Evolutionary conservation across 768 basidiomycete genomes (phyloP).

Genomic region (Rhizopogon sp.): DNA sequence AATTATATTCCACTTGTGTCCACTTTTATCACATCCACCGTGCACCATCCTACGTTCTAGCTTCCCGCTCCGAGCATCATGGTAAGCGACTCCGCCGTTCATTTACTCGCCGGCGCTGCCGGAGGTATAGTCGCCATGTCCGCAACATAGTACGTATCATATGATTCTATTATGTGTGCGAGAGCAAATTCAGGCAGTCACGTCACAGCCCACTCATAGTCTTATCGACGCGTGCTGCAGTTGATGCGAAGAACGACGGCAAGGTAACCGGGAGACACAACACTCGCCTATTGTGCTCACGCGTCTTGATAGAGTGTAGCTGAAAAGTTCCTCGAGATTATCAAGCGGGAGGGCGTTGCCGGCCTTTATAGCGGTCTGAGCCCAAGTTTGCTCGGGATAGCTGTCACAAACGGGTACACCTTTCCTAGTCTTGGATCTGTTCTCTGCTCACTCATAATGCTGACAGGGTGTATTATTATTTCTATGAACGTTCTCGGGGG

Average conservation of each 20-base stretch:
- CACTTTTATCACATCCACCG: too few relatives aligned
- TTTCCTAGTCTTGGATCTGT: background rate
- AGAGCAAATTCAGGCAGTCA: background rate
- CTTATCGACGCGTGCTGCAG: slow-evolving; percentile 89
- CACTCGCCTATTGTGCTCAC: slow-evolving; percentile 1
- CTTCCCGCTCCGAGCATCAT: slow-evolving; percentile 1
- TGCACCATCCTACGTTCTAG: background rate
- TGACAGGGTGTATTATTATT: slow-evolving; percentile 85
- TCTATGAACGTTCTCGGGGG: slow-evolving; percentile 70
- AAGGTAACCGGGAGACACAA: slow-evolving; percentile 42
- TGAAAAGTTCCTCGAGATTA: slow-evolving; percentile 65
- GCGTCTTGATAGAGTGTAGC: slow-evolving; percentile 46
- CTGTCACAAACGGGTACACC: slow-evolving; percentile 83
- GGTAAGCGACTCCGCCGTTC: slow-evolving; percentile 79
- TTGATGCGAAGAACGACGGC: slow-evolving; percentile 74
- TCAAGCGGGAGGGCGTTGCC: slow-evolving; percentile 78
- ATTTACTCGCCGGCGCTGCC: slow-evolving; percentile 83
- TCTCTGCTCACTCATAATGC: background rate
- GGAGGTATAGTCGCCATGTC: slow-evolving; percentile 91
- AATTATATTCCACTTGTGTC: too few relatives aligned
- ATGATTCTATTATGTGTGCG: background rate
- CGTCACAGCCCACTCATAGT: slow-evolving; percentile 77
- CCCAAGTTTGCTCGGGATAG: slow-evolving; percentile 85
- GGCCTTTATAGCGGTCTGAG: slow-evolving; percentile 86
- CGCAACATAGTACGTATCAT: slow-evolving; percentile 72